Conservation (phyloP, 2,329 filamentous ascomycete genomes). For the Colletotrichum destructivum region DNA sequence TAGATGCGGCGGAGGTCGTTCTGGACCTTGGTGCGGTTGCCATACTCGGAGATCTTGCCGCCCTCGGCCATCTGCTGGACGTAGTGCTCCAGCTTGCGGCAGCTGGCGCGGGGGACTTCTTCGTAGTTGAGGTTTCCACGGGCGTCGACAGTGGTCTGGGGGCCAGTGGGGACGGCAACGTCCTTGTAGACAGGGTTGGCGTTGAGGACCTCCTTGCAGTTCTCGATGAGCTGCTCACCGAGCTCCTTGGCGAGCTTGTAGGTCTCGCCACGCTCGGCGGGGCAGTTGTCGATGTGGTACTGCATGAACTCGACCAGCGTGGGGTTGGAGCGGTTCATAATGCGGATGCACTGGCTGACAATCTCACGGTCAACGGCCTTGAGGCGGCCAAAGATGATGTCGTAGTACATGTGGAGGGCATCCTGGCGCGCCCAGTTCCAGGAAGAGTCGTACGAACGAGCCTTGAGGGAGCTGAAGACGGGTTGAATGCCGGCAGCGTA, state of each 20-base stretch:
- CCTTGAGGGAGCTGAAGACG: slow-evolving; percentile 93
- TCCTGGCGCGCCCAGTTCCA: slow-evolving; percentile 99
- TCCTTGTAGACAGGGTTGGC: slow-evolving; percentile 95
- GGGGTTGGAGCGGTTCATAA: slow-evolving; percentile 99
- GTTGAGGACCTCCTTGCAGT: slow-evolving; percentile 93
- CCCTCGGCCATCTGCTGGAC: slow-evolving; percentile 99
- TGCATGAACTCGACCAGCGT: slow-evolving; percentile 99
- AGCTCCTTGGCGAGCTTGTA: slow-evolving; percentile 98
- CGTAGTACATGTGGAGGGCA: slow-evolving; percentile 98
- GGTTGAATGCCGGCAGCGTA: slow-evolving; percentile 96
- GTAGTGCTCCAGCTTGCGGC: slow-evolving; percentile 97
- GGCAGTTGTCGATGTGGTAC: slow-evolving; percentile 99
- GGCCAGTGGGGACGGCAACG: slow-evolving; percentile 91
- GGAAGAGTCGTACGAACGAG: slow-evolving; percentile 95
- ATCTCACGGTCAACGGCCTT: slow-evolving; percentile 97
- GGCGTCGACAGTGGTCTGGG: slow-evolving; percentile 91
- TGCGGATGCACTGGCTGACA: slow-evolving; percentile 97
- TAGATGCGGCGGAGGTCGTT: slow-evolving; percentile 95
- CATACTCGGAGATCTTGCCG: slow-evolving; percentile 98
- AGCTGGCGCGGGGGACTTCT: slow-evolving; percentile 88
- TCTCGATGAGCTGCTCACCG: slow-evolving; percentile 93
- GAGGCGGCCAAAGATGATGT: slow-evolving; percentile 97
- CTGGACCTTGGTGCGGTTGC: slow-evolving; percentile 97
- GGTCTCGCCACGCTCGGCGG: slow-evolving; percentile 95
- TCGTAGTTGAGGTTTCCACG: slow-evolving; percentile 94